Evolutionary conservation across 768 basidiomycete species (phyloP).

Genomic region (Crepidotus variabilis): DNA sequence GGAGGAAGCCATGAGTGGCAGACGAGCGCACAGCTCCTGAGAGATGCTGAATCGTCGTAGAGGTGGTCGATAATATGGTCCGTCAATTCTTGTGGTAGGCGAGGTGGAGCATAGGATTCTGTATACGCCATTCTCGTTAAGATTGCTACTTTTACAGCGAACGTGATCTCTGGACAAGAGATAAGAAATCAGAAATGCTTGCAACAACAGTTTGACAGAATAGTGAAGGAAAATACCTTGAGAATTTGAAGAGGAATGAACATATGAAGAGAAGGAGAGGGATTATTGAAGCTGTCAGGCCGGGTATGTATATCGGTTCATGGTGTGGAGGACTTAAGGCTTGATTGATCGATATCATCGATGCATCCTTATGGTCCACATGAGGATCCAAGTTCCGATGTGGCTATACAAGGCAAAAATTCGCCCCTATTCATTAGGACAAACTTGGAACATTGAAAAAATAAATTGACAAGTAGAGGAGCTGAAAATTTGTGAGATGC

Average conservation of each 20-base stretch:
- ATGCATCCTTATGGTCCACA: constrained; percentile 19
- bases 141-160: background rate
- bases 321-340: constrained; percentile 23
- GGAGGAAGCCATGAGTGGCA: constrained; percentile 36
- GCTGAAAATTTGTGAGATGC: background rate
- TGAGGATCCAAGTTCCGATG: constrained; percentile 11
- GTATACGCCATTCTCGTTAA: background rate
- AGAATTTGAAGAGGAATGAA: constrained; percentile 7
- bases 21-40: constrained; percentile 33
- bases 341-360: constrained; percentile 28
- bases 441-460: background rate
- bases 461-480: background rate
- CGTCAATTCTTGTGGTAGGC: constrained; percentile 43
- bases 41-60: constrained; percentile 26
- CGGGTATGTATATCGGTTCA: constrained; percentile 21
- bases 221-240: constrained; percentile 2
- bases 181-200: background rate
- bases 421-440: background rate
- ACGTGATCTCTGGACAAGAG: background rate
- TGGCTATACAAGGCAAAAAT: background rate
- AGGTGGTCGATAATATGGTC: constrained; percentile 45
- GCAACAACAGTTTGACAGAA: constrained; percentile 1
- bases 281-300: background rate
- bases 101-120: constrained; percentile 5
- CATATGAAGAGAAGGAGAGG: constrained; percentile 11